Evolutionary conservation across 352 stramenopile genomes (phyloP), one percentile per base, ranked within the genome.

Genomic region (Phytophthora ohioensis): DNA sequence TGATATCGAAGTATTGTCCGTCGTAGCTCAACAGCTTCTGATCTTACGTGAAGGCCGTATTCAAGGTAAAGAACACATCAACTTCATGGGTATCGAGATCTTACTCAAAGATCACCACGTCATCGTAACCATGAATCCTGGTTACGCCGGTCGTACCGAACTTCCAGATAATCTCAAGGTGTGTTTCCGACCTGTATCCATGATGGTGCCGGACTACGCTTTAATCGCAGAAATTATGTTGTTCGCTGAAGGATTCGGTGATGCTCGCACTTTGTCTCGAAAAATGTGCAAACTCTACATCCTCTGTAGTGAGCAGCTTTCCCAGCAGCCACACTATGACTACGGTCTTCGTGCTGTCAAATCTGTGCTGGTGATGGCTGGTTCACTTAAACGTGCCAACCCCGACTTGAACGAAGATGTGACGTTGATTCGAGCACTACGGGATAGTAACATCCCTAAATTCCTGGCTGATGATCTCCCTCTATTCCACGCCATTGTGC

Each of bases 121-220:
- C 62, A 99, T 98, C 75, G 98, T 99, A 68, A 99, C 97, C 27
- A 99, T 99, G 95, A 99, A 99, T 69, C 97, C 97, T 21, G 97
- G 97, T 0, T 99, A 99, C 63, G 97, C 96, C 0, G 97, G 97
- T 17, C 81, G 97, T 35, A 98, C 96, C 2, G 95, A 99, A 63
- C 85, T 99, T n/a, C 97, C 97, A 0, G 97, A 99, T 62, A 99
- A 99, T 69, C 79, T 99, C 15, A 98, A 98, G 64, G 96, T 97
- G 34, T 93, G 98, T 49, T 99, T 99, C 70, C 91, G 97, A 3
- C 96, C 94, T 3, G 97, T 97, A 57, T 97, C 97, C 15, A 99
- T 99, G 96, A 98, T 98, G 94, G 94, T 98, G 13, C 95, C 95
- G 0, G 94, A 98, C 69, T 98, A 98, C 59, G 88, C 90, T 12